Evolutionary conservation across 345 rosid genomes (phyloP), one percentile per base, ranked within the genome.

Genomic region (Melastoma malabathricum): DNA sequence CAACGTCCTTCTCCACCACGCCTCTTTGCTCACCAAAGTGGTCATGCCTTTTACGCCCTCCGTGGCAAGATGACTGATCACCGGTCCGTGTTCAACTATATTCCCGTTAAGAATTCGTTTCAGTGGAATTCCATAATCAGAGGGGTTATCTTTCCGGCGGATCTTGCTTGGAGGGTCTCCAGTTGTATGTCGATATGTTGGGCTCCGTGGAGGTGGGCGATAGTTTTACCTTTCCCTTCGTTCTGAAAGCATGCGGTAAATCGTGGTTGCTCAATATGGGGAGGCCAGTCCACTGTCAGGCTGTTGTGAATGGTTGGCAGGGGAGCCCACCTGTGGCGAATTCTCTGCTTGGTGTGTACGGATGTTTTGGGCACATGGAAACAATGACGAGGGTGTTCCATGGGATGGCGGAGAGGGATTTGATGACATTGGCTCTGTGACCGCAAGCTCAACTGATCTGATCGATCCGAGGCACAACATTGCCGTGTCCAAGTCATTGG

Each of bases 61-160:
- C 47, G 65, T n/a, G 62, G 70, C 45, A 47, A 20, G 1, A 27
- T 66, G 61, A 19, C 20, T 0, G 20, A 46, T 20, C 69, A 69
- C 43, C 57, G 43, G 19, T 14, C 43, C 7, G 34, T 62, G 15
- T 59, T 59, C 59, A 61, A 71, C 34, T 41, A 44, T n/a, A 50
- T 57, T 41, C 38, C 50, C 18, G 27, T 22, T 19, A 67, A 63
- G 48, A 67, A 50, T 47, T 51, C 69, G 18, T 66, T 63, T 55
- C 60, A 58, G 56, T 61, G 76, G 64, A 58, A 64, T 47, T 64
- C 50, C 18, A 38, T 61, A 64, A 60, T 72, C 39, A 46, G n/a
- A n/a, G 61, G 52, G 69, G 70, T 4, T 67, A 60, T 29, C 67
- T 64, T 18, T 52, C 59, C 18, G 17, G 51, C 19, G 69, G 60